Evolutionary conservation across 225 moss, liverwort and hornwort species (phyloP).

Genomic region (Antitrichia curtipendula): DNA sequence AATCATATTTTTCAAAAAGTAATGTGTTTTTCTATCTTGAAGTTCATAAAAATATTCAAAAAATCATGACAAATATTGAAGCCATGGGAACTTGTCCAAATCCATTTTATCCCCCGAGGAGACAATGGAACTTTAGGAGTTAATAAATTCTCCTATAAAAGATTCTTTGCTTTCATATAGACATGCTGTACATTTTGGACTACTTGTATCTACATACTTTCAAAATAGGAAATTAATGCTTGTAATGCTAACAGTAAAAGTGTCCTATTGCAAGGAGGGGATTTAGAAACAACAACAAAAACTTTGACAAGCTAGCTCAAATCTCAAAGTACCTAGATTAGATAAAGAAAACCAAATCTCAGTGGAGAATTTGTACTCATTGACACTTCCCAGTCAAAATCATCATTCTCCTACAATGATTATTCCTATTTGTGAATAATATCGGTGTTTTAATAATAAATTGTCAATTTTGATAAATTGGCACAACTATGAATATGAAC

Average conservation of each 20-base stretch:
- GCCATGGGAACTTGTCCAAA: too few species aligned
- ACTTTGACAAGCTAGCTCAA: neutral
- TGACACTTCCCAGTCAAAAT: neutral
- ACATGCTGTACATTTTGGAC: too few species aligned
- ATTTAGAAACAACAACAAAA: neutral
- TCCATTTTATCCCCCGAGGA: too few species aligned
- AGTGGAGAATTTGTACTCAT: neutral
- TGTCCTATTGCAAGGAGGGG: neutral
- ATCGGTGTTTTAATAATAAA: too few species aligned
- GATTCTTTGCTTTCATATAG: too few species aligned
- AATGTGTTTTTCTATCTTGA: too few species aligned
- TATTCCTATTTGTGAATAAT: too few species aligned
- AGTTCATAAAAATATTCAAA: too few species aligned
- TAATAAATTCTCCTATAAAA: too few species aligned
- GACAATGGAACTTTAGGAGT: too few species aligned
- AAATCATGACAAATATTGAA: too few species aligned
- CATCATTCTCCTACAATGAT: neutral
- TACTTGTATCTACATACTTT: neutral
- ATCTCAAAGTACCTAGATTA: neutral
- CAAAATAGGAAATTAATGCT: neutral
- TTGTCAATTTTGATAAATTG: neutral
- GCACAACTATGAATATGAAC: fast-evolving
- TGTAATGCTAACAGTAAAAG: neutral
- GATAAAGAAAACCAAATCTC: neutral
- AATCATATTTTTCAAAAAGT: too few species aligned